phyloP scores from a whole-genome alignment of 2,329 filamentous ascomycete genomes.

The Coniosporium tulheliwenetii region DNA sequence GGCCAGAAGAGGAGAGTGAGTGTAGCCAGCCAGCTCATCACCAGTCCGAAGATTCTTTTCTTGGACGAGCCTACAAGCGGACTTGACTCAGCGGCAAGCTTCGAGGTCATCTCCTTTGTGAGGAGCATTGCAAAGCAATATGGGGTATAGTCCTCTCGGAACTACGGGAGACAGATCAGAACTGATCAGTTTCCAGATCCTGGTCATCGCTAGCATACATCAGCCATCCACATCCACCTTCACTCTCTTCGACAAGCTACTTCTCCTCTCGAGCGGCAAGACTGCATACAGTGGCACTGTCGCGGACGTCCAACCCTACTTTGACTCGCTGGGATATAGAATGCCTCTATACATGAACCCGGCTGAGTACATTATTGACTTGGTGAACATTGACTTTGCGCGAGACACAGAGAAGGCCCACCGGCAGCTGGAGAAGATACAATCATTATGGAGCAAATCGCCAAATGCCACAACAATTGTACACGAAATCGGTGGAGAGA shows the following conservation, averaged over 20 bases:
- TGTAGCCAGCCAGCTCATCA: slow-evolving; percentile 69
- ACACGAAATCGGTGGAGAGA: slow-evolving; percentile 11
- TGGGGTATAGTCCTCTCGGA: slow-evolving; percentile 31
- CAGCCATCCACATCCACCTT: slow-evolving; percentile 72
- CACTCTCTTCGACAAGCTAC: slow-evolving; percentile 63
- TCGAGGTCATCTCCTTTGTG: slow-evolving; percentile 62
- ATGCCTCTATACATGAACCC: slow-evolving; percentile 62
- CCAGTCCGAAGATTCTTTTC: slow-evolving; percentile 65
- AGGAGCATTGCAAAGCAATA: slow-evolving; percentile 49
- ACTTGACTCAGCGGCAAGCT: slow-evolving; percentile 61
- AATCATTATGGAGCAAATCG: slow-evolving; percentile 40
- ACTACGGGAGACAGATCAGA: neutral
- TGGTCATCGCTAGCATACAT: slow-evolving; percentile 72
- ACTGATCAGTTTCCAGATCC: slow-evolving; percentile 32
- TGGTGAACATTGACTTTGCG: slow-evolving; percentile 64
- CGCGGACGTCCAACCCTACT: slow-evolving; percentile 43
- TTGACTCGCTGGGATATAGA: slow-evolving; percentile 40
- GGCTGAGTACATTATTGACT: slow-evolving; percentile 64
- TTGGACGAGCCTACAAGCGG: slow-evolving; percentile 76
- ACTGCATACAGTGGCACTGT: slow-evolving; percentile 60
- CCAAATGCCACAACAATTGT: slow-evolving; percentile 18
- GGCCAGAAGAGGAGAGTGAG: slow-evolving; percentile 72
- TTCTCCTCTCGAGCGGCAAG: slow-evolving; percentile 55
- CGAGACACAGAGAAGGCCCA: slow-evolving; percentile 30
- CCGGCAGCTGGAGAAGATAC: slow-evolving; percentile 36